These are phyloP conservation scores for Podaxis sp. DNA, from an alignment of 768 basidiomycete species.

Conservation along the genomic window DNA sequence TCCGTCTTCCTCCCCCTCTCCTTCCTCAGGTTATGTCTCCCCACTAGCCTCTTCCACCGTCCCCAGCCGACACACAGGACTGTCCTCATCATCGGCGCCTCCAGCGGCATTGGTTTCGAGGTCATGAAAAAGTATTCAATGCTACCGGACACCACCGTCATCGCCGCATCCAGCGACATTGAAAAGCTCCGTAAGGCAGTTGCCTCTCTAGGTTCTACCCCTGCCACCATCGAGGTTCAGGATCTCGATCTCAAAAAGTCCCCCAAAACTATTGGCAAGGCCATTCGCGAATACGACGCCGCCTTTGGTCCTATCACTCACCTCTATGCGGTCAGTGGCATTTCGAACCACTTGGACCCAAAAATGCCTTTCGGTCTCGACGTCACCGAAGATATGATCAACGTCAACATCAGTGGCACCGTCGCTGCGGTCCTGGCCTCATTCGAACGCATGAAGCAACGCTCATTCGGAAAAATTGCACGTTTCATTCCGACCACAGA, in stretches of 20 bases:
- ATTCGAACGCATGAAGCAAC: conserved; percentile 29
- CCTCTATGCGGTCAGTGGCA: conserved; percentile 28
- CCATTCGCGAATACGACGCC: conserved; percentile 21
- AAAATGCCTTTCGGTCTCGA: conserved; percentile 21
- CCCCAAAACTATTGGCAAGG: conserved; percentile 16
- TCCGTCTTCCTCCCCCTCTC: not conserved
- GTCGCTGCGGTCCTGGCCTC: conserved; percentile 24
- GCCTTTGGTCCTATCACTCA: conserved; percentile 30
- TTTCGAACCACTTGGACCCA: conserved; percentile 24
- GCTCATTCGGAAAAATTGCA: conserved; percentile 2
- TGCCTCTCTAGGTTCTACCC: conserved; percentile 17
- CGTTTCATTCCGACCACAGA: not conserved
- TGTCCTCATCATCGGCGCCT: conserved; percentile 1
- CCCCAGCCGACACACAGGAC: not conserved
- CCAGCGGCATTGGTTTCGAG: conserved; percentile 25
- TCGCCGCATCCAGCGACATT: conserved; percentile 22
- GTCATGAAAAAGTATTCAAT: conserved; percentile 27
- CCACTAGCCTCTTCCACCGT: not conserved
- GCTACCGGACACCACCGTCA: conserved; percentile 23
- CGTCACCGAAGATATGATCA: conserved; percentile 25
- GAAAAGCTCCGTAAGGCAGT: conserved; percentile 20
- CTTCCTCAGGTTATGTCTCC: not conserved
- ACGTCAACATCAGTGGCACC: conserved; percentile 27
- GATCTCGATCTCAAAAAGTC: conserved; percentile 22
- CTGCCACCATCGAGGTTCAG: conserved; percentile 21